phyloP scores from a whole-genome alignment of 805 yeast species.

The Kuraishia cidri region DNA sequence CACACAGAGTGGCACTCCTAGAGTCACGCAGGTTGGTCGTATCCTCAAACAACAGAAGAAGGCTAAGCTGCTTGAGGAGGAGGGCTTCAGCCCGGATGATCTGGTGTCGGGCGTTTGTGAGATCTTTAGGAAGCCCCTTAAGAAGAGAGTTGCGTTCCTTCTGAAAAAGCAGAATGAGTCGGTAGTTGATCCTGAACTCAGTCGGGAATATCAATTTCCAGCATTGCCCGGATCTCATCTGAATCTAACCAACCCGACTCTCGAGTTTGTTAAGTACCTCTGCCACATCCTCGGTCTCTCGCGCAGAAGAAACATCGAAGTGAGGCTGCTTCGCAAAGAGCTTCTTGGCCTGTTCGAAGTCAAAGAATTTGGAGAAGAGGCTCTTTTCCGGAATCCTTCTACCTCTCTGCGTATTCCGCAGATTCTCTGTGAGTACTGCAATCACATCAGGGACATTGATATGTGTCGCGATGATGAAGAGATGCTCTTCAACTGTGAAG shows the following conservation, averaged over 20 bases:
- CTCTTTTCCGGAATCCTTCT: constrained; percentile 68
- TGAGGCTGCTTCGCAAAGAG: constrained; percentile 65
- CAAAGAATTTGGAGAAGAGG: constrained; percentile 75
- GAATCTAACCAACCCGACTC: constrained; percentile 54
- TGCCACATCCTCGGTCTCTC: constrained; percentile 69
- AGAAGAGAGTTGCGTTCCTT: constrained; percentile 58
- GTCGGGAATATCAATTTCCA: constrained; percentile 66
- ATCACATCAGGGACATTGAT: constrained; percentile 66
- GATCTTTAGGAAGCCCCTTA: constrained; percentile 51
- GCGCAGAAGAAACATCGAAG: constrained; percentile 56
- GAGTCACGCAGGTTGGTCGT: constrained; percentile 62
- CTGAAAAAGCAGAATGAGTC: constrained; percentile 66
- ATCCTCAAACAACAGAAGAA: constrained; percentile 32
- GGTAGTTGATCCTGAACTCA: constrained; percentile 54
- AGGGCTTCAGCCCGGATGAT: constrained; percentile 8
- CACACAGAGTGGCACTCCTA: constrained; percentile 34
- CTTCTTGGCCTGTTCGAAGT: constrained; percentile 67
- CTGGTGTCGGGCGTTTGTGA: constrained; percentile 40
- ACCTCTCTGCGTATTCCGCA: constrained; percentile 57
- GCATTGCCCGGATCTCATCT: constrained; percentile 65
- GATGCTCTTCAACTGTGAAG: constrained; percentile 50
- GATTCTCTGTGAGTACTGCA: constrained; percentile 75
- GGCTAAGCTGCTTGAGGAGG: constrained; percentile 8
- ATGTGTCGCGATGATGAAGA: constrained; percentile 60
- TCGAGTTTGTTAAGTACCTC: constrained; percentile 71